These are phyloP conservation scores for Physaria fendleri DNA, from an alignment of 345 rosid genomes.

Conservation along the genomic window DNA sequence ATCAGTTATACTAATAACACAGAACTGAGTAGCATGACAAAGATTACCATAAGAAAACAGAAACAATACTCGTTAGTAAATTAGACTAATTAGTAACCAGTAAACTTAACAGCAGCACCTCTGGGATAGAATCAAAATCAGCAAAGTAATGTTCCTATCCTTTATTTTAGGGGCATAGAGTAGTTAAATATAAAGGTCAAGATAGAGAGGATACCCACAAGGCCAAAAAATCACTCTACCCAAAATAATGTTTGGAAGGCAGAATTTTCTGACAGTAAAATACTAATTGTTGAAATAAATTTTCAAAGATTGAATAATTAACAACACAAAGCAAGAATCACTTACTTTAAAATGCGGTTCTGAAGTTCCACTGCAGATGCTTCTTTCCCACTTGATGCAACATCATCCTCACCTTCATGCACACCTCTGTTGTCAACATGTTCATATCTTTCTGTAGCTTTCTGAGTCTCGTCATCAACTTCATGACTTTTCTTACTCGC, in stretches of 20 bases:
- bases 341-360: conserved; percentile 71
- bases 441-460: conserved; percentile 29
- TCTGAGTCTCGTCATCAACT: conserved; percentile 44
- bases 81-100: not conserved
- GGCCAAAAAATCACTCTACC: not conserved
- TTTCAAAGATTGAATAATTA: not conserved
- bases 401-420: conserved; percentile 32
- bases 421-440: conserved; percentile 35
- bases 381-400: conserved; percentile 32
- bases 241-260: not conserved
- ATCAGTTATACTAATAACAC: conserved; percentile 3
- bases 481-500: conserved; percentile 48
- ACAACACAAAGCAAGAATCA: conserved; percentile 10
- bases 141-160: not conserved
- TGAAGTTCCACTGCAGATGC: conserved; percentile 36
- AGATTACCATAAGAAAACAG: not conserved
- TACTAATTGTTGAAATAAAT: not conserved
- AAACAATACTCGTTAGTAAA: not conserved
- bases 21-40: not conserved
- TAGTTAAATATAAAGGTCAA: not conserved
- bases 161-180: not conserved
- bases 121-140: not conserved
- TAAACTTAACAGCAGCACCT: not conserved
- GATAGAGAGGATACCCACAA: not conserved
- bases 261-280: not conserved